phyloP scores from a whole-genome alignment of 2,329 filamentous ascomycete genomes.

The Colletotrichum magnum region DNA sequence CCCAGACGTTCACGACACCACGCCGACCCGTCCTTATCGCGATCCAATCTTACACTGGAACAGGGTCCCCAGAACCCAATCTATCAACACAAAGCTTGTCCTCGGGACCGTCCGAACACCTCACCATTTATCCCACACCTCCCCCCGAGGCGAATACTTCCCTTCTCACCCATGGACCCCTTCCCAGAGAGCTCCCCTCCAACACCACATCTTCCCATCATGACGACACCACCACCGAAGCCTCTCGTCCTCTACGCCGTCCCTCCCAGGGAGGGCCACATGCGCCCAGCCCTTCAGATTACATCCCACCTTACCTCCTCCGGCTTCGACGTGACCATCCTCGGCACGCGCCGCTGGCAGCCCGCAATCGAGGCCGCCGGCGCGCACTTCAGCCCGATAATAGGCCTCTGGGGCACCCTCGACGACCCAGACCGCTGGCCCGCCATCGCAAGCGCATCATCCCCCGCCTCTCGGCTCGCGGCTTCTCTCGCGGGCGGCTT shows the following conservation, averaged over 20 bases:
- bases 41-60: not conserved
- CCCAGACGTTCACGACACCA: no score
- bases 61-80: not conserved
- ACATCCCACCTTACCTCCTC: not conserved
- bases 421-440: constrained; percentile 29
- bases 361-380: constrained; percentile 6
- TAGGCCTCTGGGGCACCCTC: constrained; percentile 26
- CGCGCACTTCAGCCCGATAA: constrained; percentile 24
- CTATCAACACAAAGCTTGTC: not conserved
- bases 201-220: not conserved
- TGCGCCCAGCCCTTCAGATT: constrained; percentile 32
- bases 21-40: not conserved
- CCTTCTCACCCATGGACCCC: no score
- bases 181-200: no score
- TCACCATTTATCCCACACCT: not conserved
- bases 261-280: constrained; percentile 26
- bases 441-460: constrained; percentile 1
- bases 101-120: not conserved
- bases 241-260: constrained; percentile 15
- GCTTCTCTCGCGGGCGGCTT: constrained; percentile 27
- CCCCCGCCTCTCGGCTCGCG: constrained; percentile 5
- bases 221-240: not conserved
- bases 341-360: constrained; percentile 22
- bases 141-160: not conserved
- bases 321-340: constrained; percentile 20